Evolutionary conservation across 352 stramenopile genomes (phyloP), one percentile per base, ranked within the genome.

Genomic region (Phytophthora pisi): DNA sequence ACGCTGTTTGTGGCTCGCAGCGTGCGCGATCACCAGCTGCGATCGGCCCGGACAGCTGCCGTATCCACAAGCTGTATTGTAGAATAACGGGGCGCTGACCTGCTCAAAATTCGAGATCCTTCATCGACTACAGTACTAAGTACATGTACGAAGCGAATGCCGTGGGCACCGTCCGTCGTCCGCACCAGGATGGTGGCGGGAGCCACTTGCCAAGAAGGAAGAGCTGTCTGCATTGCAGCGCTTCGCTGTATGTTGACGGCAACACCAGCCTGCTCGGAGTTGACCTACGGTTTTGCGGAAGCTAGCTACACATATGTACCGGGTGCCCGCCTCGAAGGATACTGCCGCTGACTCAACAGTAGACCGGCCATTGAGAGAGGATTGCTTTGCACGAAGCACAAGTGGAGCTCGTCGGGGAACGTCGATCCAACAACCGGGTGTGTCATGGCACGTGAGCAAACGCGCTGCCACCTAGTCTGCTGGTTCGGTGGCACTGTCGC

Each of bases 401-500:
- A 9, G 28, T 9, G 5, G 7, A 34, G 28, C 28, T 34, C 28
- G 28, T 10, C 28, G 6, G 28, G 28, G 28, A 34, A 34, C 8
- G 6, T 9, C 28, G 28, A 34, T 34, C 28, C 28, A 9, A 34
- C 6, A 34, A 34, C 28, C 28, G 28, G 6, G 28, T 34, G 36
- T 16, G 36, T 20, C 40, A 47, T 8, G 40, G 16, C 40, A 20
- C 16, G 40, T 47, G 13, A 47, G 40, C 40, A 47, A 51, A 28
- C n/a, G 28, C 16, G 8, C 50, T 38, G 50, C 20, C 30, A 56
- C 30, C 50, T n/a, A 57, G 51, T 20, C 51, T 46, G 51, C 51
- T 57, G 50, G 28, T 56, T 40, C 30, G n/a, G 9, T 57, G 51
- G 51, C 51, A 36, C n/a, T 16, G 30, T 36, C 31, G 47, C 34